phyloP scores from a whole-genome alignment of 257 asterid species.

The Solanum tarijense region DNA sequence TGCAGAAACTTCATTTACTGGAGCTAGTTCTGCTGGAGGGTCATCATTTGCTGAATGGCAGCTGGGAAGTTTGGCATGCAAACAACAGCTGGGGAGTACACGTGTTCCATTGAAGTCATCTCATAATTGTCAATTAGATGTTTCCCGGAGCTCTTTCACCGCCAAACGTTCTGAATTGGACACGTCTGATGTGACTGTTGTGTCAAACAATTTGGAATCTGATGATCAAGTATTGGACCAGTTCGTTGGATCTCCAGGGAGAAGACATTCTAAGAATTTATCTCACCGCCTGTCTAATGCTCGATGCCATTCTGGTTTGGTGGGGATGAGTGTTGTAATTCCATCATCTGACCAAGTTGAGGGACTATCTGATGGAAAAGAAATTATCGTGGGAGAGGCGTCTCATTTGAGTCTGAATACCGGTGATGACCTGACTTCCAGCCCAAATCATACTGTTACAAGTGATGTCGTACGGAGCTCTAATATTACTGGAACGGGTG shows the following conservation, averaged over 20 bases:
- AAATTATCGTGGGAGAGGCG: constrained; percentile 16
- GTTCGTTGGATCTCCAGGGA: constrained; percentile 17
- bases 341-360: constrained; percentile 42
- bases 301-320: constrained; percentile 20
- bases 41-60: constrained; percentile 16
- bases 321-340: constrained; percentile 40
- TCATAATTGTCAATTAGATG: constrained; percentile 6
- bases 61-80: constrained; percentile 8
- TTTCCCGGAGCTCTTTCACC: constrained; percentile 2
- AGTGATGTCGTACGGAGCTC: constrained; percentile 27
- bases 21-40: constrained; percentile 11
- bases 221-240: constrained; percentile 13
- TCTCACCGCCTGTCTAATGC: constrained; percentile 18
- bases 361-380: constrained; percentile 21
- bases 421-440: constrained; percentile 22
- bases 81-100: constrained; percentile 9
- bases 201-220: constrained; percentile 9
- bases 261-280: constrained; percentile 8
- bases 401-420: constrained; percentile 37
- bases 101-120: constrained; percentile 10
- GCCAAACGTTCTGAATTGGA: constrained; percentile 7
- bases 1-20: constrained; percentile 8
- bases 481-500: constrained; percentile 21
- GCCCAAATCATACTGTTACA: constrained; percentile 28
- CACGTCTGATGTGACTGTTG: constrained; percentile 8